Percentiles rank a stretch among this genome's conserved stretches.
Conservation (phyloP, 148 eudicot genomes). For the Cornus kousa region DNA sequence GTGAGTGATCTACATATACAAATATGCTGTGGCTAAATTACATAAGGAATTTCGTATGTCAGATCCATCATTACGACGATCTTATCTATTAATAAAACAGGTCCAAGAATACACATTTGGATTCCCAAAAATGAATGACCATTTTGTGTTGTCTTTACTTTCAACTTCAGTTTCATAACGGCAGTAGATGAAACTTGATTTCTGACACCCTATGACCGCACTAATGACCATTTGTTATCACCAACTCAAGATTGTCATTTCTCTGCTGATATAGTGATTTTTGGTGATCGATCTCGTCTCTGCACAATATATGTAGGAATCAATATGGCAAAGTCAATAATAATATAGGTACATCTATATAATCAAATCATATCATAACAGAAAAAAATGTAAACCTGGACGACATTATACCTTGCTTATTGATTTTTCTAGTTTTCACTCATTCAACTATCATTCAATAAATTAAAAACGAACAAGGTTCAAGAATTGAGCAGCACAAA, state of each 20-base stretch:
- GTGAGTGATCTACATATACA: conserved; percentile 9
- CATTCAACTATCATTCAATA: neutral
- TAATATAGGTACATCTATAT: neutral
- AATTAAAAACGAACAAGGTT: neutral
- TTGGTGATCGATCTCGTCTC: conserved; percentile 40
- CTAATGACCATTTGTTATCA: conserved; percentile 25
- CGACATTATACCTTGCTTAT: neutral
- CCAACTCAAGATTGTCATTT: conserved; percentile 21
- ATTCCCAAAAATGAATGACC: neutral
- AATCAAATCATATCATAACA: neutral
- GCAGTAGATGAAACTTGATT: neutral
- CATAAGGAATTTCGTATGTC: conserved; percentile 3
- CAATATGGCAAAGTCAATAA: neutral
- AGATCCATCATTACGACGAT: neutral
- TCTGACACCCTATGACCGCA: conserved; percentile 5
- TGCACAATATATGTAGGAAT: conserved; percentile 16
- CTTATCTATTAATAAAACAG: neutral
- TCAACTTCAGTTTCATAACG: neutral
- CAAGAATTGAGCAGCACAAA: neutral
- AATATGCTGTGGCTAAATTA: neutral
- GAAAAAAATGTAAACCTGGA: neutral
- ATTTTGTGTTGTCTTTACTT: neutral
- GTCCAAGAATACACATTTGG: neutral
- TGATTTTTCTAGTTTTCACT: neutral
- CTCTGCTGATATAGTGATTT: conserved; percentile 26